Evolutionary conservation across 2,329 filamentous ascomycete genomes (phyloP).

Genomic region (Onygenales sp.): DNA sequence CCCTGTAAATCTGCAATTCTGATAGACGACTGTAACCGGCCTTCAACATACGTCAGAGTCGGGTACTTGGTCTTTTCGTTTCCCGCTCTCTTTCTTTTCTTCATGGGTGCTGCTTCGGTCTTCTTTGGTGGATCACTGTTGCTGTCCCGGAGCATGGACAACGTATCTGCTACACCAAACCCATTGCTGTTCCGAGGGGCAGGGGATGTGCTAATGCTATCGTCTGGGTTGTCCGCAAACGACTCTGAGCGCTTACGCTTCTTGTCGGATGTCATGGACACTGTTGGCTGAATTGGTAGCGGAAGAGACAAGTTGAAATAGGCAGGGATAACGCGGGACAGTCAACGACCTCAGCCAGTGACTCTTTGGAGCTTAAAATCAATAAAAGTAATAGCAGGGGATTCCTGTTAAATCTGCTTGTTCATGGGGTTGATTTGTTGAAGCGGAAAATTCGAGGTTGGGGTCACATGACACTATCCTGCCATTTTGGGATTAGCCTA

Average conservation of each 20-base stretch:
- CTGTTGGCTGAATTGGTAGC: not conserved
- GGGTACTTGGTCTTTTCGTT: conserved; percentile 42
- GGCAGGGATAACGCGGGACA: not conserved
- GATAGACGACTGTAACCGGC: conserved; percentile 46
- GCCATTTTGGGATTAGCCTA: no score
- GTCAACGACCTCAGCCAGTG: no score
- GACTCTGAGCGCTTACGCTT: conserved; percentile 26
- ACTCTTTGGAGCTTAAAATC: not conserved
- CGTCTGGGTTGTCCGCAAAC: conserved; percentile 14
- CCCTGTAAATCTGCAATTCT: conserved; percentile 51
- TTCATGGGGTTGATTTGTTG: not conserved
- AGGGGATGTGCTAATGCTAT: conserved; percentile 13
- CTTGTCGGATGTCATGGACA: conserved; percentile 15
- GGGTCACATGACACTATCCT: no score
- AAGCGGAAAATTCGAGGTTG: not conserved
- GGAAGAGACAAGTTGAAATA: not conserved
- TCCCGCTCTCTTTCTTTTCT: conserved; percentile 26
- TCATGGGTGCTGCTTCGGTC: conserved; percentile 13
- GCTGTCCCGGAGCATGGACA: not conserved
- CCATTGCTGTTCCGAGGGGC: conserved; percentile 5
- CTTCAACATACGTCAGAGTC: conserved; percentile 43
- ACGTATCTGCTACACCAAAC: conserved; percentile 2
- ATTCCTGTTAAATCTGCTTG: not conserved
- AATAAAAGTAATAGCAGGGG: not conserved
- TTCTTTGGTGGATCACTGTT: not conserved